phyloP scores from a whole-genome alignment of 1,139 yeast species.

The Nakaseomyces kungkrabaensis region DNA sequence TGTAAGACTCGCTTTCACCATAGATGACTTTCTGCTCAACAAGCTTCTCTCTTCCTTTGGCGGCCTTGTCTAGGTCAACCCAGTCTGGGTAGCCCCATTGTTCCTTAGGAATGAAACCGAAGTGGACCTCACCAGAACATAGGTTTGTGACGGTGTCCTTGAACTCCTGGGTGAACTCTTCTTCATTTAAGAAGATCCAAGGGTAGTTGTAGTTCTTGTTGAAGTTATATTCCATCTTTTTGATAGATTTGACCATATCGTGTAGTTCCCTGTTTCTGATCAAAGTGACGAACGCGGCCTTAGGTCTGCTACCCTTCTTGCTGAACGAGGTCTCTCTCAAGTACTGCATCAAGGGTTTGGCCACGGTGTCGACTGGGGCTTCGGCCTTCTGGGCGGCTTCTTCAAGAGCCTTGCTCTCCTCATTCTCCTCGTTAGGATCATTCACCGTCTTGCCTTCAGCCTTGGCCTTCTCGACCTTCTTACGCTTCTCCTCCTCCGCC shows the following conservation, averaged over 20 bases:
- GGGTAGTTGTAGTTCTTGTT: slow-evolving; percentile 67
- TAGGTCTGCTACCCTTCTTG: slow-evolving; percentile 29
- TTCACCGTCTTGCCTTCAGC: neutral
- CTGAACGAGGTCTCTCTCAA: slow-evolving; percentile 8
- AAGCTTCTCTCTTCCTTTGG: slow-evolving; percentile 42
- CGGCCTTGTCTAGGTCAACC: slow-evolving; percentile 53
- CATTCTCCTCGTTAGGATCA: slow-evolving; percentile 1
- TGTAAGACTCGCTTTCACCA: slow-evolving; percentile 55
- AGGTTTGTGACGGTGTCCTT: slow-evolving; percentile 34
- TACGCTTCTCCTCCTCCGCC: neutral
- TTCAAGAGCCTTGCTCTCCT: slow-evolving; percentile 3
- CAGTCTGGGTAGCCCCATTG: slow-evolving; percentile 51
- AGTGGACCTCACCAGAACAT: slow-evolving; percentile 44
- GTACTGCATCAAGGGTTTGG: slow-evolving; percentile 6
- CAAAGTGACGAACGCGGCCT: slow-evolving; percentile 61
- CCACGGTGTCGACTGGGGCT: slow-evolving; percentile 1
- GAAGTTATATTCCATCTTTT: slow-evolving; percentile 51
- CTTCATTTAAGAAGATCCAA: slow-evolving; percentile 69
- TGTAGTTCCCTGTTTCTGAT: slow-evolving; percentile 60
- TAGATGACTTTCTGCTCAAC: slow-evolving; percentile 42
- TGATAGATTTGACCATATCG: slow-evolving; percentile 41
- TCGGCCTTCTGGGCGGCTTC: slow-evolving; percentile 5
- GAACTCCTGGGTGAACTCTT: slow-evolving; percentile 50
- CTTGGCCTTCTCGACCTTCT: neutral
- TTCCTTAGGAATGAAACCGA: slow-evolving; percentile 44